These are phyloP conservation scores for Hygrocybe coccinea DNA, from an alignment of 768 basidiomycete genomes.

Conservation along the genomic window DNA sequence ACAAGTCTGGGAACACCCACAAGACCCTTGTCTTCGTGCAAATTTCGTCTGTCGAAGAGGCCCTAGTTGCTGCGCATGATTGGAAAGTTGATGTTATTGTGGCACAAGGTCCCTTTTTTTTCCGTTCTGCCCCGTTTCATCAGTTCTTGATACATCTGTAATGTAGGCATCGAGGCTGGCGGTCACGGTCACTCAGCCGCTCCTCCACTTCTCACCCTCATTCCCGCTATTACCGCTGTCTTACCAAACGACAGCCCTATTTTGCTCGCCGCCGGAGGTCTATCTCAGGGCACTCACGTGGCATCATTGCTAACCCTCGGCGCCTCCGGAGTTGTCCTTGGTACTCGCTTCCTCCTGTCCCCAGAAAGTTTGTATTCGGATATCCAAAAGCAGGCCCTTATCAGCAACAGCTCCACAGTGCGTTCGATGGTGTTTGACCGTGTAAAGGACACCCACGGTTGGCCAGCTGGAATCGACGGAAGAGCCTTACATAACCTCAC, in stretches of 20 bases:
- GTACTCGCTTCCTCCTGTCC: conserved; percentile 71
- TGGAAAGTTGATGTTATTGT: conserved; percentile 74
- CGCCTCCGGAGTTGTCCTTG: conserved; percentile 61
- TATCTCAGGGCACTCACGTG: conserved; percentile 59
- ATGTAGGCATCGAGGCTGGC: conserved; percentile 69
- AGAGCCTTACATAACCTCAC: conserved; percentile 55
- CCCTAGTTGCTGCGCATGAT: conserved; percentile 52
- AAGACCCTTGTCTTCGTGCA: conserved; percentile 60
- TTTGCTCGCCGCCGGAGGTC: conserved; percentile 71
- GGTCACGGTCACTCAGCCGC: conserved; percentile 64
- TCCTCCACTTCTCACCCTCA: conserved; percentile 54
- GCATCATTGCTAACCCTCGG: conserved; percentile 64
- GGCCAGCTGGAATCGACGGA: conserved; percentile 61
- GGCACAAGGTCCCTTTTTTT: conserved; percentile 62
- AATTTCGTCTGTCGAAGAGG: conserved; percentile 57
- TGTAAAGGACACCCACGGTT: conserved; percentile 50
- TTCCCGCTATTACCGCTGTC: conserved; percentile 49
- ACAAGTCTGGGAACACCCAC: conserved; percentile 29
- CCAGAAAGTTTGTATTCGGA: conserved; percentile 58
- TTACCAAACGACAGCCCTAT: conserved; percentile 42
- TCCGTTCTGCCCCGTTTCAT: conserved; percentile 2
- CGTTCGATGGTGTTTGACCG: conserved; percentile 63
- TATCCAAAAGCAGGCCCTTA: conserved; percentile 48
- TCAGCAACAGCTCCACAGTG: conserved; percentile 42
- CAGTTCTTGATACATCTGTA: conserved; percentile 5